Percentiles rank a stretch among this genome's conserved stretches.
Evolutionary conservation across 768 basidiomycete genomes (phyloP).

Genomic region (Calocera cornea): DNA sequence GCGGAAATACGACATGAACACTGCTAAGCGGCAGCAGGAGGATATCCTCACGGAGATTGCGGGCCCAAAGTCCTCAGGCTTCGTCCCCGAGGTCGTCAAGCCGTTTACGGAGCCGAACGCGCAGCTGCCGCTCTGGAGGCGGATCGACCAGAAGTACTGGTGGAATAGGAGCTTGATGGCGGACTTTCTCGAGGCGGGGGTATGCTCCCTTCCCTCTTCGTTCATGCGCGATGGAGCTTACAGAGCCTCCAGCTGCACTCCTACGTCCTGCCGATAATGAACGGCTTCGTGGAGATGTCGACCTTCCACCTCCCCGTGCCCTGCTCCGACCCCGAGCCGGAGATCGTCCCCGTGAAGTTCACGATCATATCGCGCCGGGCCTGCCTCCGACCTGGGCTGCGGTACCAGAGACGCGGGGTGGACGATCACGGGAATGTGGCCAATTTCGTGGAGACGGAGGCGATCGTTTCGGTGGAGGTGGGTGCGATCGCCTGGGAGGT

Average conservation of each 20-base stretch:
- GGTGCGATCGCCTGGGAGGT: constrained; percentile 12
- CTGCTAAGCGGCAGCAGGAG: constrained; percentile 42
- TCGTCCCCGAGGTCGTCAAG: constrained; percentile 31
- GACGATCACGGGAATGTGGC: constrained; percentile 89
- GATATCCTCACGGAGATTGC: constrained; percentile 43
- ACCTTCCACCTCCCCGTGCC: constrained; percentile 41
- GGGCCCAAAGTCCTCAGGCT: constrained; percentile 16
- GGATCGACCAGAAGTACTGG: constrained; percentile 85
- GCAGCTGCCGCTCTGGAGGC: constrained; percentile 76
- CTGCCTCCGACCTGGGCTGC: constrained; percentile 75
- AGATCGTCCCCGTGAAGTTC: constrained; percentile 50
- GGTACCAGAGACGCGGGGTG: constrained; percentile 89
- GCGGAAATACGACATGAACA: constrained; percentile 55
- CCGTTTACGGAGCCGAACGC: constrained; percentile 57
- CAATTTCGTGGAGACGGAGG: constrained; percentile 93
- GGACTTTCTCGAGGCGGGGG: constrained; percentile 77
- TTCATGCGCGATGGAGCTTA: neutral
- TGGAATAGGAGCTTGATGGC: constrained; percentile 87
- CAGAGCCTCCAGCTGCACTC: constrained; percentile 45
- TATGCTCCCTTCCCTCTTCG: constrained; percentile 28
- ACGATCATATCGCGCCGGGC: constrained; percentile 75
- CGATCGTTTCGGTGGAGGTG: constrained; percentile 71
- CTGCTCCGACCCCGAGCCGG: constrained; percentile 19
- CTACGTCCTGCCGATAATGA: constrained; percentile 82
- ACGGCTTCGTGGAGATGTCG: constrained; percentile 76